Percentiles rank a stretch among this genome's conserved stretches.
Evolutionary conservation across 2,329 filamentous ascomycete genomes (phyloP).

Genomic region (Aspergillus sp.): DNA sequence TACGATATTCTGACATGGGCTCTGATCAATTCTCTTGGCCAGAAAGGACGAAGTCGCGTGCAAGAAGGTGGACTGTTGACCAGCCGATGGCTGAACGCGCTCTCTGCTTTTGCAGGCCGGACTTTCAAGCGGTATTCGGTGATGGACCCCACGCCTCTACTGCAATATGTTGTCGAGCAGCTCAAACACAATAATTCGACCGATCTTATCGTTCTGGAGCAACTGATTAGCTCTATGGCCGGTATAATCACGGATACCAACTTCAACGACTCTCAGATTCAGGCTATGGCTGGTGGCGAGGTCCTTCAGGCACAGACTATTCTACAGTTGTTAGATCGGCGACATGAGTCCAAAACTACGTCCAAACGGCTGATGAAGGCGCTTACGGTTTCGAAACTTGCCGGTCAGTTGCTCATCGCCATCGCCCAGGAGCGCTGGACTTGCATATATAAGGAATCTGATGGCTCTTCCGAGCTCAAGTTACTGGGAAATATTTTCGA

Average conservation of each 20-base stretch:
- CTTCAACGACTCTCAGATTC: slow-evolving; percentile 83
- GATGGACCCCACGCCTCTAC: slow-evolving; percentile 78
- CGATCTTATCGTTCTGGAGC: slow-evolving; percentile 86
- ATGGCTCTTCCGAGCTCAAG: slow-evolving; percentile 74
- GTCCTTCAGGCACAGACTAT: slow-evolving; percentile 77
- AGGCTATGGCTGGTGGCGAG: slow-evolving; percentile 84
- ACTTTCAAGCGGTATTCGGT: slow-evolving; percentile 83
- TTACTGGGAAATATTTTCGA: slow-evolving; percentile 84
- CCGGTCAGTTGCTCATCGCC: slow-evolving; percentile 79
- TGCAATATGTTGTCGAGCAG: slow-evolving; percentile 87
- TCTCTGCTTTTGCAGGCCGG: slow-evolving; percentile 87
- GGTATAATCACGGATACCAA: slow-evolving; percentile 84
- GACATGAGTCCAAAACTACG: slow-evolving; percentile 71
- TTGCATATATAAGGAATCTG: slow-evolving; percentile 74
- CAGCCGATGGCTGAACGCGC: slow-evolving; percentile 85
- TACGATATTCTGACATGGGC: slow-evolving; percentile 95
- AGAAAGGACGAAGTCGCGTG: slow-evolving; percentile 56
- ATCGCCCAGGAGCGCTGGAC: slow-evolving; percentile 86
- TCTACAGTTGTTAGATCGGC: slow-evolving; percentile 75
- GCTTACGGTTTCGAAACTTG: slow-evolving; percentile 73
- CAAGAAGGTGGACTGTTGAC: slow-evolving; percentile 71
- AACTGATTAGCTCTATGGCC: slow-evolving; percentile 88
- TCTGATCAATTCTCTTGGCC: slow-evolving; percentile 69
- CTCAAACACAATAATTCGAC: slow-evolving; percentile 79
- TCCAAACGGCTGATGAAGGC: slow-evolving; percentile 78